phyloP scores from a whole-genome alignment of 768 basidiomycete genomes.

The Termitomyces sp. region DNA sequence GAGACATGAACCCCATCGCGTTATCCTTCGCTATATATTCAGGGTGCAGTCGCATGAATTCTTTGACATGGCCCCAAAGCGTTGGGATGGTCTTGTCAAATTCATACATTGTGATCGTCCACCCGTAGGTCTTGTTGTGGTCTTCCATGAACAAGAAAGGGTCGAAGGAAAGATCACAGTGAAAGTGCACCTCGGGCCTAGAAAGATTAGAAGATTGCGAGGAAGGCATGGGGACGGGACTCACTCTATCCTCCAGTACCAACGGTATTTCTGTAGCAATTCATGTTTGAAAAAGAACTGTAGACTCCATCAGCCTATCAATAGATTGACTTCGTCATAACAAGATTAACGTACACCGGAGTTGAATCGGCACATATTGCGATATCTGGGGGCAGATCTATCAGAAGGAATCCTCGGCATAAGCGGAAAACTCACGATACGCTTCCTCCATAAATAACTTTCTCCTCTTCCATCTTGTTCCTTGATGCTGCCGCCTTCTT shows the following conservation, averaged over 20 bases:
- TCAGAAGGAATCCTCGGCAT: background rate
- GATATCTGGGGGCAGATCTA: conserved; percentile 43
- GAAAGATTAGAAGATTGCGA: conserved; percentile 21
- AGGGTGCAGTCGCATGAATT: conserved; percentile 53
- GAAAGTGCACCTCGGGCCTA: conserved; percentile 70
- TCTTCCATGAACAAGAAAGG: conserved; percentile 76
- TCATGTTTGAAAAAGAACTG: conserved; percentile 75
- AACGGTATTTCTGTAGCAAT: conserved; percentile 61
- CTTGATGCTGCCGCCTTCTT: conserved; percentile 49
- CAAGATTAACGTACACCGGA: conserved; percentile 45
- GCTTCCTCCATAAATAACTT: conserved; percentile 39
- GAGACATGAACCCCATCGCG: conserved; percentile 58
- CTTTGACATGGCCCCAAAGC: conserved; percentile 67
- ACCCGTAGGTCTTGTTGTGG: conserved; percentile 68
- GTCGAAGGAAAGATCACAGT: conserved; percentile 62
- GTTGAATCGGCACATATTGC: conserved; percentile 76
- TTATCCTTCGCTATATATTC: conserved; percentile 53
- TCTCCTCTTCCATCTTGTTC: conserved; percentile 51
- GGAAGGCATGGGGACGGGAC: background rate
- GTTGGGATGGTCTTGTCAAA: conserved; percentile 74
- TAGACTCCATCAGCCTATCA: background rate
- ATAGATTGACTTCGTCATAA: background rate
- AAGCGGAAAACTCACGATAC: conserved; percentile 18
- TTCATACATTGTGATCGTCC: conserved; percentile 74
- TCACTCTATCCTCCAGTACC: conserved; percentile 64